phyloP scores from a whole-genome alignment of 768 basidiomycete genomes.

The Suillus subalutaceus region DNA sequence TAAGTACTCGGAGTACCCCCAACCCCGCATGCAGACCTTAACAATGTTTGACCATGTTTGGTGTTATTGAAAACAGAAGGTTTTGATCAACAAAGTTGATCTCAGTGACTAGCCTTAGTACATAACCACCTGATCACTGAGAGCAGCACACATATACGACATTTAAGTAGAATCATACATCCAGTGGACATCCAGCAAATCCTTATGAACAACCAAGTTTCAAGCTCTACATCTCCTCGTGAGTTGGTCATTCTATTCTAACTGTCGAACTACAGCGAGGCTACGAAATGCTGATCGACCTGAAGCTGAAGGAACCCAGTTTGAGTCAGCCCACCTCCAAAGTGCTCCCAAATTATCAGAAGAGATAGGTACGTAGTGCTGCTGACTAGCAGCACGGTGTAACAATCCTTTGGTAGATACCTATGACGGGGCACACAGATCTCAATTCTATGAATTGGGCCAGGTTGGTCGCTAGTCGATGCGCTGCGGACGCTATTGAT shows the following conservation, averaged over 20 bases:
- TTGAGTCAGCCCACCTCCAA: background rate
- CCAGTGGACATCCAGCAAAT: background rate
- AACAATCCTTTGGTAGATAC: slow-evolving; percentile 1
- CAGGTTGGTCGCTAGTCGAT: slow-evolving; percentile 31
- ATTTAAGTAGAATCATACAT: background rate
- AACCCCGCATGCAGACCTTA: too few relatives aligned
- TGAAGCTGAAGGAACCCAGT: background rate
- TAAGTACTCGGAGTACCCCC: background rate
- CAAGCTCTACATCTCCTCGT: background rate
- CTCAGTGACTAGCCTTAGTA: too few relatives aligned
- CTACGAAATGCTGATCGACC: background rate
- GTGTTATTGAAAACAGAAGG: background rate
- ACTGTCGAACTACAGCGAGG: background rate
- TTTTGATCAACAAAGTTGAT: background rate
- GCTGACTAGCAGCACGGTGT: background rate
- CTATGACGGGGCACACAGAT: slow-evolving; percentile 11
- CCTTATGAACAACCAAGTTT: background rate
- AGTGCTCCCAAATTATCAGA: background rate
- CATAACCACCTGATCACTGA: background rate
- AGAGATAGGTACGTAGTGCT: background rate
- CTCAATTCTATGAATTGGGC: slow-evolving; percentile 43
- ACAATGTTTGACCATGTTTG: background rate
- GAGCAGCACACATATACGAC: background rate
- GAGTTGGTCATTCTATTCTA: background rate
- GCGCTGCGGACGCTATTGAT: background rate